A percentile compares a stretch with the other conserved stretches of the same genome.
Conservation (phyloP, 148 eudicot species). For the Nepenthes gracilis region DNA sequence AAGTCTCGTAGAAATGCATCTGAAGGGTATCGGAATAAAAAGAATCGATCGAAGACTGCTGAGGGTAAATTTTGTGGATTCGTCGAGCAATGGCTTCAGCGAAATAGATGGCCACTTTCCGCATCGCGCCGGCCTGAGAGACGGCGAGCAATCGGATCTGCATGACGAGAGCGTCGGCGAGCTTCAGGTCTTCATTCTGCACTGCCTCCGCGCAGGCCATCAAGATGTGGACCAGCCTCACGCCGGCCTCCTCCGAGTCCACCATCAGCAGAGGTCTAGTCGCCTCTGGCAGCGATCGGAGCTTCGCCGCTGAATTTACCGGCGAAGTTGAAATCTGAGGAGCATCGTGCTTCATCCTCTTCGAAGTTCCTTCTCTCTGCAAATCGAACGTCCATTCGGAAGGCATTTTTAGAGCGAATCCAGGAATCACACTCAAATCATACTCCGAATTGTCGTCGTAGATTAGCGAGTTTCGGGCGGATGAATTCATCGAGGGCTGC, state of each 20-base stretch:
- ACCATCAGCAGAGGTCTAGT: slow-evolving; percentile 49
- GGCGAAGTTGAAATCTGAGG: background rate
- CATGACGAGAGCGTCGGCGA: slow-evolving; percentile 62
- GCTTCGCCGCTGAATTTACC: background rate
- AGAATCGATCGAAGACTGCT: slow-evolving; percentile 9
- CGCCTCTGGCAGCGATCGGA: background rate
- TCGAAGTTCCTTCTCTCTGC: background rate
- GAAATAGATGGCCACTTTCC: slow-evolving; percentile 75
- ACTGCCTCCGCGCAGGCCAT: slow-evolving; percentile 91
- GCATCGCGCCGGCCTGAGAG: slow-evolving; percentile 78
- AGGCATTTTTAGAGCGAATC: slow-evolving; percentile 7
- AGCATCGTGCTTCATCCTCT: slow-evolving; percentile 2
- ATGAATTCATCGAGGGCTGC: background rate
- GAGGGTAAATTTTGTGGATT: slow-evolving; percentile 56
- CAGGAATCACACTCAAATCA: slow-evolving; percentile 8
- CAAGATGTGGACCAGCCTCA: slow-evolving; percentile 63
- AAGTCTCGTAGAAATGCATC: slow-evolving; percentile 78
- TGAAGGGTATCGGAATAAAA: slow-evolving; percentile 37
- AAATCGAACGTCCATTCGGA: background rate
- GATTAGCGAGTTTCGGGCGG: too few species aligned
- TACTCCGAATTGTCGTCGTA: slow-evolving; percentile 5
- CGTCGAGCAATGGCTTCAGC: slow-evolving; percentile 72
- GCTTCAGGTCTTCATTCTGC: slow-evolving; percentile 33
- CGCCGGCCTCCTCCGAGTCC: slow-evolving; percentile 73
- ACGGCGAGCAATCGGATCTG: slow-evolving; percentile 56